Evolutionary conservation across 1,284 basidiomycete species (phyloP).

Genomic region (Anthracocystis panici-leucophaei): DNA sequence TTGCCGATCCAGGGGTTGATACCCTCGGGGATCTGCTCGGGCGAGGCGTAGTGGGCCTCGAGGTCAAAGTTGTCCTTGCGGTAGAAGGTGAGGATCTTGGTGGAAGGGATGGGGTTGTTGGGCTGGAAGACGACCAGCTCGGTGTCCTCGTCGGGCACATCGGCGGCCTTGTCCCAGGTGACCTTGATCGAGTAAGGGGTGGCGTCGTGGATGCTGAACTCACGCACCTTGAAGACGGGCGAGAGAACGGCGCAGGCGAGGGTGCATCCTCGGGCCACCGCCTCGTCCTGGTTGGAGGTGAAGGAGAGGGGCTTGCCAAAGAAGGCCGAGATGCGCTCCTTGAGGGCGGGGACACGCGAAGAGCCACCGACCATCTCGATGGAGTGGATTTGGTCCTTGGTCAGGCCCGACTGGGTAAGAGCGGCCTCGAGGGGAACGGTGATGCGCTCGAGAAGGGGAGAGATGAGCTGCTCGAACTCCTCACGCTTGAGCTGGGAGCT

Average conservation of each 20-base stretch:
- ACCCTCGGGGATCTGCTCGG: conserved; percentile 60
- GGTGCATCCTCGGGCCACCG: conserved; percentile 67
- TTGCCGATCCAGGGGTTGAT: conserved; percentile 67
- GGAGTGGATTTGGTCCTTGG: conserved; percentile 66
- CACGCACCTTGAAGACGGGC: conserved; percentile 69
- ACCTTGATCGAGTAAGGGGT: conserved; percentile 69
- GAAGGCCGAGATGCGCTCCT: conserved; percentile 64
- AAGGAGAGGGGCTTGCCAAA: conserved; percentile 64
- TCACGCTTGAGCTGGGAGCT: conserved; percentile 68
- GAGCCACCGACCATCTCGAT: conserved; percentile 68
- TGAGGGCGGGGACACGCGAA: conserved; percentile 67
- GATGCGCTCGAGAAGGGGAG: conserved; percentile 63
- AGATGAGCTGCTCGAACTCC: conserved; percentile 67
- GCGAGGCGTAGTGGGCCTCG: conserved; percentile 64
- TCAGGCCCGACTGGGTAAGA: conserved; percentile 64
- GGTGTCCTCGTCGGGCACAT: conserved; percentile 69
- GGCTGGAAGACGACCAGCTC: conserved; percentile 68
- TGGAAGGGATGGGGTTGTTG: conserved; percentile 69
- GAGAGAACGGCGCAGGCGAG: conserved; percentile 68
- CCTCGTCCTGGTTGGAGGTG: conserved; percentile 69
- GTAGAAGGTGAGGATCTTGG: conserved; percentile 70
- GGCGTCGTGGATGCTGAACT: conserved; percentile 68
- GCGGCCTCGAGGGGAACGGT: conserved; percentile 61
- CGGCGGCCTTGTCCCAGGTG: conserved; percentile 67
- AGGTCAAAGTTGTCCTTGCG: conserved; percentile 69